A percentile compares a stretch with the other conserved stretches of the same genome.
These are phyloP conservation scores for Paecilomyces sp. DNA, from an alignment of 2,329 filamentous ascomycete species.

Conservation along the genomic window DNA sequence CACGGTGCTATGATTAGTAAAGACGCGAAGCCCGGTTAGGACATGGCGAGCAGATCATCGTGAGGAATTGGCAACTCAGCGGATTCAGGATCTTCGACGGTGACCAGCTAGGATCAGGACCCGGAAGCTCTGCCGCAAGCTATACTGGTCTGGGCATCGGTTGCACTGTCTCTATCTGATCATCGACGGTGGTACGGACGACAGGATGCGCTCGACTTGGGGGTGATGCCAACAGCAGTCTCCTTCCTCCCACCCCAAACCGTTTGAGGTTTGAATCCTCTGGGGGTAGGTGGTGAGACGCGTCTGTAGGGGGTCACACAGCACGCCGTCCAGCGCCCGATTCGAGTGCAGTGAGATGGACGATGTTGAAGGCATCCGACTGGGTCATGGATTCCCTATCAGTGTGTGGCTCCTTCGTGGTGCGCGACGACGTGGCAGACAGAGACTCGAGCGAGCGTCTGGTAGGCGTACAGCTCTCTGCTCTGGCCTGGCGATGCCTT, in stretches of 20 bases:
- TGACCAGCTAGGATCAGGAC: background rate
- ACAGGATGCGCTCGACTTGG: background rate
- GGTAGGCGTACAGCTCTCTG: background rate
- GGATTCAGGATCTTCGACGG: background rate
- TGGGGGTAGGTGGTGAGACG: background rate
- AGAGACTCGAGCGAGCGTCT: background rate
- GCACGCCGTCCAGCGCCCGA: background rate
- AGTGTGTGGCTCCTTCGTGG: background rate
- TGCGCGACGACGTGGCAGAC: conserved; percentile 1
- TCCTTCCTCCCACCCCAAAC: background rate
- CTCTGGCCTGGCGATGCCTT: background rate
- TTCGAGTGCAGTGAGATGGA: background rate
- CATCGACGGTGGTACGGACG: background rate
- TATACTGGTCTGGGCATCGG: background rate
- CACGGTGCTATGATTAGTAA: background rate
- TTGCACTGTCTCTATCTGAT: background rate
- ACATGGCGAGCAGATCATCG: background rate
- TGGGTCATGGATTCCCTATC: background rate
- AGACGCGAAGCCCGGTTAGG: background rate
- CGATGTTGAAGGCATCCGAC: background rate
- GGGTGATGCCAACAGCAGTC: background rate
- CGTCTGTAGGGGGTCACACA: background rate
- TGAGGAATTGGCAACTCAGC: background rate
- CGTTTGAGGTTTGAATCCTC: background rate
- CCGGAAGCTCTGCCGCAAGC: background rate